Base-by-base conservation (phyloP, 176 grass and related monocot genomes). In the Bothriochloa decipiens region DNA sequence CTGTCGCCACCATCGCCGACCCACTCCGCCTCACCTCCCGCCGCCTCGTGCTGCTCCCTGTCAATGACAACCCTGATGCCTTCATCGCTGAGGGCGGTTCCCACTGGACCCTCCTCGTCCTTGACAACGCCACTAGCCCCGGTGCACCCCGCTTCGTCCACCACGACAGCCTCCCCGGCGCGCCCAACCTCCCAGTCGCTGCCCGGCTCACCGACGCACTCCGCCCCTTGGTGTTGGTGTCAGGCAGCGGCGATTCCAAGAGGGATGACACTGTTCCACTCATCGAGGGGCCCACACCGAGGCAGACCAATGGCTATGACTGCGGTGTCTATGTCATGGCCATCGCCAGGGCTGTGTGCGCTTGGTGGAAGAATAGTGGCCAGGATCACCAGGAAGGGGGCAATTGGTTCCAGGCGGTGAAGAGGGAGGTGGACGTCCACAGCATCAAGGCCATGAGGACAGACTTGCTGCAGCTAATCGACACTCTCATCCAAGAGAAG, bases 301-400 rank as follows among this genome's bases (percentile, higher is more conserved):
- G n/a, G 73, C 92, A 97, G 88, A 69, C 23, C 17, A 97, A 97
- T 36, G 67, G 87, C 17, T 88, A 95, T 62, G 95, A 97, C 84
- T 98, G 96, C 50, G 93, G 93, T 12, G 77, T 98, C 43, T 93
- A 84, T 70, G 91, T 93, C 61, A 64, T 98, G 65, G 87, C 93
- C 11, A 69, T 95, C 60, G 81, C 89, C 49, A 93, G 69, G 75
- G 88, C 81, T 47, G 76, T 98, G 40, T 92, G 88, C 55, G 40
- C 81, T 23, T 98, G 93, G 93, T 98, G 89, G 80, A 46, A 11
- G 77, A 46, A 8, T 13, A 29, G 6, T 29, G 63, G 26, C 62
- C 11, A 3, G n/a, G 26, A 29, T 52, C n/a, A 63, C 22, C n/a
- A 72, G 3, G 74, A 74, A 66, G 8, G 46, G 12, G 43, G 70